Base-by-base conservation (phyloP, 148 eudicot genomes). In the Rhododendron ferrugineum region DNA sequence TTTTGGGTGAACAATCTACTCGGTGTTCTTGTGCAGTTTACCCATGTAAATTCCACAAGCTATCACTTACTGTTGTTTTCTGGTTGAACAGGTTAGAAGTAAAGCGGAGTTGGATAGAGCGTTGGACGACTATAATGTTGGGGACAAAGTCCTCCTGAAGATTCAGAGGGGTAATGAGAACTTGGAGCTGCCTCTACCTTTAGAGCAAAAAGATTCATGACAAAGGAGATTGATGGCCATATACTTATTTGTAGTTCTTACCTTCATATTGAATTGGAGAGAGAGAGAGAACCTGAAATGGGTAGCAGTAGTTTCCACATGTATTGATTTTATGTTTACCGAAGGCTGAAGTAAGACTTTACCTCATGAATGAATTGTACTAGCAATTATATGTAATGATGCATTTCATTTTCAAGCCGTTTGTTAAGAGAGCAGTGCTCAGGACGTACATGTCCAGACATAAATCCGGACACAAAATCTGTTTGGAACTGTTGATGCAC, bases 81-180 rank as follows among this genome's bases (percentile, higher is more conserved):
- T 84, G 47, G 87, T 34, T 83, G 56, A 52, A 42, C 93, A 97
- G 98, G 98, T 97, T 81, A 94, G 88, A 85, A 94, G 82, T 88
- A 94, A 93, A 90, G 97, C 96, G 16, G 98, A 94, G 87, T 86
- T 97, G 44, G 82, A 88, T 85, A 94, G 92, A 82, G 89, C 85
- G 40, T 88, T 97, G 88, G 98, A 97, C 87, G 98, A 95, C 49
- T 97, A 93, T 84, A 92, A 66, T 76, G 88, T 92, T 26, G 99
- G 98, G 78, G 98, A 95, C 80, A 89, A 89, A 87, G 95, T 97
- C 50, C 37, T 88, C 13, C 84, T 97, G 89, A 95, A 90, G 90
- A 89, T 95, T 46, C 90, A 88, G 80, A 90, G 99, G 90, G 98
- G 91, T 79, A 87, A 79, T 72, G 91, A 94, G 68, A 92, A 79